Evolutionary conservation across 1,139 yeast genomes (phyloP), one percentile per base, ranked within the genome.

Genomic region (Pichia sp.): DNA sequence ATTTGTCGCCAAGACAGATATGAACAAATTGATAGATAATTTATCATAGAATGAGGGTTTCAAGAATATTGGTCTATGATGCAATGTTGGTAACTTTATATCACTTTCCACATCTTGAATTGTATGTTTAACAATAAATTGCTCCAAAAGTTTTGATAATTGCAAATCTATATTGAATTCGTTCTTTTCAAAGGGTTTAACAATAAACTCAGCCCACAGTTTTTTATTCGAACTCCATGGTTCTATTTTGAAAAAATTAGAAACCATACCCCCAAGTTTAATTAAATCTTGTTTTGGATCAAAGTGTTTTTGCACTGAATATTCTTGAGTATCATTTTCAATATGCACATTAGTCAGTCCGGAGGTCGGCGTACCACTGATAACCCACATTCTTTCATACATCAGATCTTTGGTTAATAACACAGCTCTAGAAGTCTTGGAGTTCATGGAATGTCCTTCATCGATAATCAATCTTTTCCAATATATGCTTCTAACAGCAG

Each of bases 391-490:
- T 44, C 88, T 68, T 58, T 84, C 90, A 10, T 79, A 76, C 47
- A 67, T 64, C 44, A 84, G 59, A 18, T 67, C 65, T 37, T 69
- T 70, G 32, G 85, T 80, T 35, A 78, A 59, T 4, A 65, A 59
- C 24, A 80, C 80, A 1, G 77, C 71, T 47, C 76, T 68, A 2
- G 85, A 73, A 2, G 72, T 63, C 46, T 71, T 73, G 4, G 83
- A 72, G 48, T 71, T 72, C 74, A 82, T 72, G 27, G 81, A 73
- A 60, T 83, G 90, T 0, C 90, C 90, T 62, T 84, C 90, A 59
- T 84, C 91, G n/a, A 84, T 77, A 17, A 84, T 79, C 27, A 83
- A 64, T 27, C 90, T 60, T 57, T 83, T 84, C 90, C 90, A 84
- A 54, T 76, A 79, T 0, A 83, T 62, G 11, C 61, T 58, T 28